A percentile compares a stretch with the other conserved stretches of the same genome.
Evolutionary conservation across 495 filamentous ascomycete genomes (phyloP).

Genomic region (Aspergillus sclerotioniger): DNA sequence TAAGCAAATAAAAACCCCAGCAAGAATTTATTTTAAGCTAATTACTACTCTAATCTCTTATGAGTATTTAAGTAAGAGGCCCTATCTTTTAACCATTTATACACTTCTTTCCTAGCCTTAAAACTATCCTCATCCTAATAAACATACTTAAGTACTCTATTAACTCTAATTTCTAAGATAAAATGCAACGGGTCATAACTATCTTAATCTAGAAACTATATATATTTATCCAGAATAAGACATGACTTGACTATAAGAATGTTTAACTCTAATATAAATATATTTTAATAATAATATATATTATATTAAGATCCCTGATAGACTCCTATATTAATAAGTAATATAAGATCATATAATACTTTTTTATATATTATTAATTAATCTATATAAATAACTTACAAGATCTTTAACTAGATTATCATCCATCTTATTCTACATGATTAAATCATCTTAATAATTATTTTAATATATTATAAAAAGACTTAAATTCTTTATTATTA

Average conservation of each 20-base stretch:
- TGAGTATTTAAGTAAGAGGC: not conserved
- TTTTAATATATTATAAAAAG: too few species aligned
- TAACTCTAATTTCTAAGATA: conserved; percentile 53
- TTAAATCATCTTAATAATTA: too few species aligned
- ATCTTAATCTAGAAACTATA: conserved; percentile 53
- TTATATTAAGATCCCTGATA: too few species aligned
- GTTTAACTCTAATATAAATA: conserved; percentile 51
- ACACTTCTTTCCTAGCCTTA: conserved; percentile 46
- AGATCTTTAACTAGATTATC: too few species aligned
- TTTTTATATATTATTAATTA: too few species aligned
- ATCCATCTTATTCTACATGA: too few species aligned
- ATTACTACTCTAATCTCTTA: conserved; percentile 2
- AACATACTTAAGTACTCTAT: conserved; percentile 45
- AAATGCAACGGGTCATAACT: conserved; percentile 32
- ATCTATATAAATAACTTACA: too few species aligned
- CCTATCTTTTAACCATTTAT: conserved; percentile 47
- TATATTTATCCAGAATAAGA: conserved; percentile 54
- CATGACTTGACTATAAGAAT: conserved; percentile 52
- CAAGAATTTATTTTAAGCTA: too few species aligned
- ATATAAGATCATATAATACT: too few species aligned
- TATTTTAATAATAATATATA: conserved; percentile 38
- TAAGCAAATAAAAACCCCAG: too few species aligned
- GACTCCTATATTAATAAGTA: too few species aligned
- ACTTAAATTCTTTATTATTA: conserved; percentile 44
- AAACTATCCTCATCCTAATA: conserved; percentile 53